Conservation (phyloP, 2,329 filamentous ascomycete species). For the Fusarium duplospermum region DNA sequence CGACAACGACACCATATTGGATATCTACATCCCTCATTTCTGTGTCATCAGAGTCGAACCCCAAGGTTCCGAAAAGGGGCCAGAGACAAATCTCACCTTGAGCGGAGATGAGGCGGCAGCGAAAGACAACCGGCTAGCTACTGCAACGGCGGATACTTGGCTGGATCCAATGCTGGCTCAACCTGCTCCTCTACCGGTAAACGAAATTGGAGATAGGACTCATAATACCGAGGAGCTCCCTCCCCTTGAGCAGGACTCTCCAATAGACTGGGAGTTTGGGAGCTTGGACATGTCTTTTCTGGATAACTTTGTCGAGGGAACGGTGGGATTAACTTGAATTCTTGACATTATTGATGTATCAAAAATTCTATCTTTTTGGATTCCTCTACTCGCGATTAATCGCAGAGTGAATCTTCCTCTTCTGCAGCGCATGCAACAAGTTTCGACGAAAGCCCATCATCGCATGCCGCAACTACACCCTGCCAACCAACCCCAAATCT, state of each 20-base stretch:
- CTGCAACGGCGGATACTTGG: not conserved
- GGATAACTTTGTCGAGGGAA: constrained; percentile 30
- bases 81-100: not conserved
- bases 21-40: constrained; percentile 57
- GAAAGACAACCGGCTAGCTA: rapidly evolving
- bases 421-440: too few relatives aligned
- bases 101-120: not conserved
- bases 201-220: not conserved
- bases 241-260: constrained; percentile 15
- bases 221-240: constrained; percentile 16
- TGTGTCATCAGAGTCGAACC: constrained; percentile 52
- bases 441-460: too few relatives aligned
- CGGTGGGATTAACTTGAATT: not conserved
- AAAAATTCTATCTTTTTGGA: not conserved
- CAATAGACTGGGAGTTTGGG: constrained; percentile 42
- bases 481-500: not conserved
- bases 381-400: not conserved
- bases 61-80: not conserved
- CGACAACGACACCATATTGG: constrained; percentile 37
- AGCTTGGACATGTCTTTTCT: constrained; percentile 49
- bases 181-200: not conserved
- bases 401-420: not conserved
- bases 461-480: too few relatives aligned
- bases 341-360: not conserved
- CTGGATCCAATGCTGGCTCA: too few relatives aligned